Evolutionary conservation across 257 asterid species (phyloP).

Genomic region (Coffea eugenioides): DNA sequence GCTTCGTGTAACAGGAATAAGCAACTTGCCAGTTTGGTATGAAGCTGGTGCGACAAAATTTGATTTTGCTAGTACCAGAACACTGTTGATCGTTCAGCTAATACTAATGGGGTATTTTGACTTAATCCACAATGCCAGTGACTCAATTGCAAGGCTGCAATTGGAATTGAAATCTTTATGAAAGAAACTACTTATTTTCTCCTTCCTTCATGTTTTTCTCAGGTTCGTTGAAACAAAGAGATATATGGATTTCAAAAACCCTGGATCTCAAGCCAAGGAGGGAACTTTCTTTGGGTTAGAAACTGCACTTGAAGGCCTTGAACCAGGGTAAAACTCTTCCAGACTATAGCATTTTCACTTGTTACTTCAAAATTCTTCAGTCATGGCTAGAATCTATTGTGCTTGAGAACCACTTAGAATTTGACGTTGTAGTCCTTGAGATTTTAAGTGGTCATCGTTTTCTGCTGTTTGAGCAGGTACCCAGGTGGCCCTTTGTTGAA

Average conservation of each 20-base stretch:
- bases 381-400: not conserved
- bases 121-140: not conserved
- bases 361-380: not conserved
- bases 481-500: slow-evolving; percentile 93
- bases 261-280: slow-evolving; percentile 84
- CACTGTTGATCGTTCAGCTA: slow-evolving; percentile 68
- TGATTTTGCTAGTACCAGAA: slow-evolving; percentile 64
- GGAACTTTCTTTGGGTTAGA: slow-evolving; percentile 84
- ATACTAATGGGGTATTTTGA: slow-evolving; percentile 76
- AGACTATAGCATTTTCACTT: not conserved
- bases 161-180: not conserved
- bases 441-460: not conserved
- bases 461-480: slow-evolving; percentile 38
- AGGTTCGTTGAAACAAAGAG: slow-evolving; percentile 85
- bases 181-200: too few relatives aligned
- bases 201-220: not conserved
- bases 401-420: not conserved
- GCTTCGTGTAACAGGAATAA: slow-evolving; percentile 69
- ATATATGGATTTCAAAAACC: slow-evolving; percentile 72
- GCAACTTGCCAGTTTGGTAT: slow-evolving; percentile 81
- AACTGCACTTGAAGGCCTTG: slow-evolving; percentile 77
- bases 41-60: slow-evolving; percentile 91
- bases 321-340: slow-evolving; percentile 61
- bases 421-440: not conserved
- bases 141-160: not conserved